Base-by-base conservation (phyloP, 129 eudicot species). In the Apium graveolens region DNA sequence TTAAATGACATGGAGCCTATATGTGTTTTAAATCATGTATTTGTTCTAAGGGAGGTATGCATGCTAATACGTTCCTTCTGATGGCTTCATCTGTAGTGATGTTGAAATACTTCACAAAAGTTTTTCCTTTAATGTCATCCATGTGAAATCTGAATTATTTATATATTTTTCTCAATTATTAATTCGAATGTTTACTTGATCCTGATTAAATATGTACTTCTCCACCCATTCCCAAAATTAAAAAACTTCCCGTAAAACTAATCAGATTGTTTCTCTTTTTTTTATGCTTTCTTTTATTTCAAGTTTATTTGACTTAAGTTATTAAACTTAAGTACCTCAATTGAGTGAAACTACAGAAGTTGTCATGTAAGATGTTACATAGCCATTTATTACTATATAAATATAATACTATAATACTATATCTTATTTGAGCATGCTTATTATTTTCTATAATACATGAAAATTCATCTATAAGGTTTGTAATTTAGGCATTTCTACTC, bases 1-100 rank as follows among this genome's bases (percentile, higher is more conserved):
- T 81, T 96, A 78, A 96, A 96, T 80, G 97, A 96, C 83, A 96
- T 96, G 99, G 99, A 96, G 87, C 99, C 99, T 81, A 96, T 96
- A 83, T 96, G 99, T 82, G 99, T 96, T 69, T 77, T 96, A 26
- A 96, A 96, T 85, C 99, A 96, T 80, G 99, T 92, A 65, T 96
- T 96, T 76, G 97, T 96, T 76, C 87, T 96, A 73, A 89, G 99
- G 78, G 99, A 96, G 99, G 99, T 95, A 85, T 82, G 76, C 53
- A 18, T 80, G 72, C 66, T 80, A 74, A 41, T 60, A 11, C 5
- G 18, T 12, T 45, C 7, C 32, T 65, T 37, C 38, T 74, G 48
- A 45, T 80, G 51, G 66, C 79, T 77, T 55, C 45, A 35, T 17
- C 37, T 48, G 37, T 43, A 44, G 68, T 74, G 78, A 45, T 53